Conservation (phyloP, 768 basidiomycete genomes). For the Cystobasidium tubakii region DNA sequence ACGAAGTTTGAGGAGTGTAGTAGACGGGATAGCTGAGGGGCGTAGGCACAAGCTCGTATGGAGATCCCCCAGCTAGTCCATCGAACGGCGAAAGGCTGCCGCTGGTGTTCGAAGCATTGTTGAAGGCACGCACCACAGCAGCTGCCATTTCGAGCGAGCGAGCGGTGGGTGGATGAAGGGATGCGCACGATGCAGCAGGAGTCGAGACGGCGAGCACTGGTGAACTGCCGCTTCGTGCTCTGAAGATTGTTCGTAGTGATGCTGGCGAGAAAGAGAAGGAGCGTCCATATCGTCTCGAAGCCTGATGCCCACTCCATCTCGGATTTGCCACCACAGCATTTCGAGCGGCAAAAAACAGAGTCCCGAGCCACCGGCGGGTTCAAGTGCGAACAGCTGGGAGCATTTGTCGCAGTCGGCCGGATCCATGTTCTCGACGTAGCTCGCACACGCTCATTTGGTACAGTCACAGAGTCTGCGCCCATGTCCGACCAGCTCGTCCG, state of each 20-base stretch:
- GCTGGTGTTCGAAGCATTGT: not conserved
- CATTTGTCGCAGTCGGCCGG: not conserved
- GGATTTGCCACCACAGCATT: constrained; percentile 2
- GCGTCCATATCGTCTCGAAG: too few relatives aligned
- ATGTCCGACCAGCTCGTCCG: constrained; percentile 21
- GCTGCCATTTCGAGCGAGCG: not conserved
- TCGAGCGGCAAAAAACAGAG: constrained; percentile 11
- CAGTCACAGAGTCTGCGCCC: not conserved
- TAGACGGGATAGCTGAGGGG: constrained; percentile 50
- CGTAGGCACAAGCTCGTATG: constrained; percentile 23
- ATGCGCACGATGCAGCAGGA: not conserved
- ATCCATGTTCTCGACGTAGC: too few relatives aligned
- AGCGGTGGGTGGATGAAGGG: not conserved
- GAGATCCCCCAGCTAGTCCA: not conserved
- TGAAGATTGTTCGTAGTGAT: too few relatives aligned
- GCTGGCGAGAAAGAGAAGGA: too few relatives aligned
- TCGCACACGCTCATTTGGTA: not conserved
- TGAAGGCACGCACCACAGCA: not conserved
- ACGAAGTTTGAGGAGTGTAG: constrained; percentile 47
- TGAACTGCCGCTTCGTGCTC: not conserved
- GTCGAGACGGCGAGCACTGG: not conserved
- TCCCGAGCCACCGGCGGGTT: not conserved
- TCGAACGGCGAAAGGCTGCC: not conserved
- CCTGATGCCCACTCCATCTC: not conserved
- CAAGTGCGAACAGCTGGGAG: not conserved